Evolutionary conservation across 768 basidiomycete species (phyloP).

Genomic region (Polyporus arcularius): DNA sequence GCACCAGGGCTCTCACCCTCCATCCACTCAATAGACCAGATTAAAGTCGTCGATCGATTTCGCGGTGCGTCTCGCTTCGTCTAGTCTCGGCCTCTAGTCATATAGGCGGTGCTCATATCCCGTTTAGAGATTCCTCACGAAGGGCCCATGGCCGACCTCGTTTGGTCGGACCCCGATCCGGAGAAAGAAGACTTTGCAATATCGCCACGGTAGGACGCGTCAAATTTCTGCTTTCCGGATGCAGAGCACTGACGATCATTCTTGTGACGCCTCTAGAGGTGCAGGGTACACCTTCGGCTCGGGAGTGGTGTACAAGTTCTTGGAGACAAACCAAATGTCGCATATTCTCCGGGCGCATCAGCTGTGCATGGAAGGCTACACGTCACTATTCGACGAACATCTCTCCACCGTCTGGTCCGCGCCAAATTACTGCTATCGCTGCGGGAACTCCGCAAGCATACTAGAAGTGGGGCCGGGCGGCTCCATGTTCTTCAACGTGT

Average conservation of each 20-base stretch:
- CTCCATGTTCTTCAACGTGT: conserved; percentile 93
- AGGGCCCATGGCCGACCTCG: conserved; percentile 99
- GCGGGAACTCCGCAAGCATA: conserved; percentile 96
- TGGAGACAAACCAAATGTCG: conserved; percentile 93
- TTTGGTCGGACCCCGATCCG: conserved; percentile 99
- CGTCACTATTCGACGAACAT: conserved; percentile 95
- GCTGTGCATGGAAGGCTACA: conserved; percentile 98
- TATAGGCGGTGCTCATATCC: conserved; percentile 17
- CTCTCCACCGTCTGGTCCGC: conserved; percentile 98
- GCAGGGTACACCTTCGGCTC: conserved; percentile 99
- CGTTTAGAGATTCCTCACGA: conserved; percentile 94
- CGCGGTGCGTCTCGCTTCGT: conserved; percentile 57
- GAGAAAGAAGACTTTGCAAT: conserved; percentile 99
- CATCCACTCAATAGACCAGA: conserved; percentile 98
- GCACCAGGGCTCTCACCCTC: conserved; percentile 88
- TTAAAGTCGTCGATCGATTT: conserved; percentile 98
- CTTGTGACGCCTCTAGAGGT: conserved; percentile 53
- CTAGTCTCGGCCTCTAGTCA: conserved; percentile 8
- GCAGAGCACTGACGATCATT: not conserved
- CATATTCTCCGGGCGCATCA: conserved; percentile 98
- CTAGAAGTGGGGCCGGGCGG: conserved; percentile 92
- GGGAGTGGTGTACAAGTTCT: conserved; percentile 96
- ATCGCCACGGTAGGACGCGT: conserved; percentile 80
- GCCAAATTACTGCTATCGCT: conserved; percentile 98
- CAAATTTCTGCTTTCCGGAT: conserved; percentile 4